Base-by-base conservation (phyloP, 345 rosid genomes). In the Eucalyptus albens region DNA sequence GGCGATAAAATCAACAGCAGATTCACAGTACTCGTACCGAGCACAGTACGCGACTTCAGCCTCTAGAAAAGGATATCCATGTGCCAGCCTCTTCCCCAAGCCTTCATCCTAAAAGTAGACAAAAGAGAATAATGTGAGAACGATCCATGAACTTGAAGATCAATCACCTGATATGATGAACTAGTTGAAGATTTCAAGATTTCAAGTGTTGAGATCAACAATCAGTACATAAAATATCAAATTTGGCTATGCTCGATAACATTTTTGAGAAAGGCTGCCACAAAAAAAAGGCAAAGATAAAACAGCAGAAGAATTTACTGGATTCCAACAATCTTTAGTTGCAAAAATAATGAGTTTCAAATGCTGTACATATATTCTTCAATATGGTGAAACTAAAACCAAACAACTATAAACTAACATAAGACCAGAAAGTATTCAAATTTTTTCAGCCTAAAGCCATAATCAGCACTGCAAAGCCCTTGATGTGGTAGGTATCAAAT, bases 21-120 rank as follows among this genome's bases (percentile, higher is more conserved):
- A 96, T 90, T 96, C 99, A 72, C 99, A 98, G 93, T 95, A 98
- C 92, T 97, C 99, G 5, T 94, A 86, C 60, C 98, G 94, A 50
- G 99, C 99, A 93, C 99, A 97, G 90, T 96, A 97, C 1, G 99
- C 96, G 8, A 94, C 96, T 91, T 94, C 96, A 5, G 96, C 96
- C 92, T 94, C 95, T 26, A 94, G 91, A 87, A 88, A 91, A 59
- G 98, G 99, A 88, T 97, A 94, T 37, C 99, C 99, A 60, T 96
- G 99, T 19, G 99, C 99, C 59, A 97, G 94, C 91, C 97, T 92
- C 93, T 97, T 97, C 88, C 99, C 99, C 87, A 97, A 88, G 92
- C 93, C 93, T 92, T 98, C 99, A 91, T 97, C 93, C 99, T 97
- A 86, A 55, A 89, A 29, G 69, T 85, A 40, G 47, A 24, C 81